Evolutionary conservation across 1,284 basidiomycete species (phyloP), one percentile per base, ranked within the genome.

Genomic region (Inonotus hispidus): DNA sequence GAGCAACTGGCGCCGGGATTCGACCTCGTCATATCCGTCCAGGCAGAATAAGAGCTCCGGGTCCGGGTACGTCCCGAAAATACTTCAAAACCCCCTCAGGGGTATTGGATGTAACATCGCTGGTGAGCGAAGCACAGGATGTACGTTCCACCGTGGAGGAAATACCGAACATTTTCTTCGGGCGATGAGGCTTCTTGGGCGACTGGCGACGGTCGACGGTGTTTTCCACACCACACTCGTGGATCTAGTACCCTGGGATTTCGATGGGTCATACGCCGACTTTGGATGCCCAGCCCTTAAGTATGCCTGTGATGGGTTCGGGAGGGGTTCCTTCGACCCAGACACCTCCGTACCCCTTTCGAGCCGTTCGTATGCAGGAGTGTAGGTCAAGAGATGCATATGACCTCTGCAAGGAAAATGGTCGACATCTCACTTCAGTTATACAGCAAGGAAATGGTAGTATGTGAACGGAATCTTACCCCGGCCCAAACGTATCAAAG

Each of bases 191-290:
- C 73, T 2, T 74, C 65, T 39, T 78, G 67, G 3, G 72, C 74
- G 23, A 73, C 68, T 19, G 68, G n/a, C n/a, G n/a, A n/a, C n/a
- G n/a, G n/a, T n/a, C 63, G 43, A 76, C 72, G 8, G 69, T 65
- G 0, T 67, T 62, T n/a, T 8, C 32, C 8, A 8, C 32, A 1
- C 74, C 77, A 27, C 71, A 68, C 66, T 77, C 77, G 68, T 79
- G 75, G 35, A 77, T 70, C 83, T 83, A 85, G 66, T 85, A 86
- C 2, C 82, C 83, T 4, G 83, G 80, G 37, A 85, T 75, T 25
- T 73, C 73, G 32, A 74, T 68, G 0, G 79, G 71, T 5, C 69
- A 54, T 21, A 84, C 78, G 3, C 71, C 67, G 10, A 78, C 73
- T 19, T 71, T 67, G 10, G 70, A 66, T 8, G 79, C 77, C 73